Evolutionary conservation across 2,329 filamentous ascomycete genomes (phyloP), one percentile per base, ranked within the genome.

Genomic region (Stemphylium beticola): DNA sequence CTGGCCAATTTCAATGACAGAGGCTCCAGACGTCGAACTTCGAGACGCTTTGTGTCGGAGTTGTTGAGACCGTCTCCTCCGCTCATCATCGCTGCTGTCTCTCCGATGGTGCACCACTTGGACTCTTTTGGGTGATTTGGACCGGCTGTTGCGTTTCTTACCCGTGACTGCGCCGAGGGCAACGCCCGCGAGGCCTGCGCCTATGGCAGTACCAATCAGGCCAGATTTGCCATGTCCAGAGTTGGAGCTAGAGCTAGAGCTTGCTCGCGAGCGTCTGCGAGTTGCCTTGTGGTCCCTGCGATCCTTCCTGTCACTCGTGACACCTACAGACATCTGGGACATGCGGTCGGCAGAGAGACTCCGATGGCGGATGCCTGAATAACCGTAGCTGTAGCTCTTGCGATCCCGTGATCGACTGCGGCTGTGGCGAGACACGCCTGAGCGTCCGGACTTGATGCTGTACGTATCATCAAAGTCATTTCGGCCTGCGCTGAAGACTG

Each of bases 1-100:
- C 34, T 81, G 81, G 43, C 88, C 89, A 47, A 91, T 87, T 65
- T 91, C 87, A 49, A 90, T 74, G 51, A 87, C 80, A 1, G 86
- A 88, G 14, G 82, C 83, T 37, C 82, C 82, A 37, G 65, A 68
- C 10, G 68, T 53, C 32, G 73, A 75, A 60, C 72, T 75, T 42
- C 70, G 66, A 33, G 72, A 75, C 14, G 67, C 67, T 36, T 72
- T 73, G 49, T 58, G 67, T 33, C 64, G 62, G 8, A 68, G 53
- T 29, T 68, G 64, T 18, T 73, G 64, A 11, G 67, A 66, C 34
- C 61, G 60, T 37, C 61, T 60, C 14, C 64, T 63, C 24, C 65
- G 68, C 38, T 74, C 72, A 47, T 71, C 56, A 22, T 62, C 64
- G 29, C 68, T 72, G 36, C 67, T 71, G 17, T 72, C 66, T 26